Percentiles rank a stretch among this genome's conserved stretches.
Conservation (phyloP, 371 early-diverging fungal species). For the Haplosporangium sp. region DNA sequence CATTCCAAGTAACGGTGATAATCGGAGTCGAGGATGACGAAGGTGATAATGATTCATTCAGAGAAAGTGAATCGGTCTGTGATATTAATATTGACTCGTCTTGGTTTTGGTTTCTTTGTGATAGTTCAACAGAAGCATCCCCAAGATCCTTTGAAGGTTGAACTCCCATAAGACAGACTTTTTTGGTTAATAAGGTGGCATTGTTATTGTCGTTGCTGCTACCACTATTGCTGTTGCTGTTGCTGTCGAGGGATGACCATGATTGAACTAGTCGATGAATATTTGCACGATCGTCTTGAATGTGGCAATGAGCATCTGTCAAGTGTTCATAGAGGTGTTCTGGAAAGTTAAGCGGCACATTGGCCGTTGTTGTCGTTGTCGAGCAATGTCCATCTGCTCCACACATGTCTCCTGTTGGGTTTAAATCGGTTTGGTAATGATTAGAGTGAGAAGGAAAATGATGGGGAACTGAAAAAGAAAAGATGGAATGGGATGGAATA, state of each 20-base stretch:
- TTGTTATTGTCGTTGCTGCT: no score
- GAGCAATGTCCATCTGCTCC: constrained; percentile 28
- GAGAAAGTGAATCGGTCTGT: constrained; percentile 13
- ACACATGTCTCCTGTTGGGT: constrained; percentile 21
- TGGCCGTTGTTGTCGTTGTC: neutral
- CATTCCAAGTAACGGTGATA: constrained; percentile 38
- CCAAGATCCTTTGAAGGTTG: constrained; percentile 47
- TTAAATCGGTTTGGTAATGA: neutral
- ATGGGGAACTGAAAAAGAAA: neutral
- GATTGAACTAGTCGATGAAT: constrained; percentile 28
- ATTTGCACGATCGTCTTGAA: constrained; percentile 48
- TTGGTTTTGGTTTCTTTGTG: no score
- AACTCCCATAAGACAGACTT: constrained; percentile 52
- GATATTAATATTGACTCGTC: neutral
- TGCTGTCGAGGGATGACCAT: constrained; percentile 15
- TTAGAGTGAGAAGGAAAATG: neutral
- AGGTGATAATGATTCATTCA: neutral
- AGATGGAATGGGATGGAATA: neutral
- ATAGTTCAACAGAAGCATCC: neutral
- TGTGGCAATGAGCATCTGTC: constrained; percentile 55
- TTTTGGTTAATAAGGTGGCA: constrained; percentile 18
- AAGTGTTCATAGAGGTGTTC: constrained; percentile 24
- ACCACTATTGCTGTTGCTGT: neutral
- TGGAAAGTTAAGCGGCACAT: constrained; percentile 6
- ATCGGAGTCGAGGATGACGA: constrained; percentile 19